Evolutionary conservation across 805 yeast genomes (phyloP).

Genomic region (Metschnikowia chrysomelidarum): DNA sequence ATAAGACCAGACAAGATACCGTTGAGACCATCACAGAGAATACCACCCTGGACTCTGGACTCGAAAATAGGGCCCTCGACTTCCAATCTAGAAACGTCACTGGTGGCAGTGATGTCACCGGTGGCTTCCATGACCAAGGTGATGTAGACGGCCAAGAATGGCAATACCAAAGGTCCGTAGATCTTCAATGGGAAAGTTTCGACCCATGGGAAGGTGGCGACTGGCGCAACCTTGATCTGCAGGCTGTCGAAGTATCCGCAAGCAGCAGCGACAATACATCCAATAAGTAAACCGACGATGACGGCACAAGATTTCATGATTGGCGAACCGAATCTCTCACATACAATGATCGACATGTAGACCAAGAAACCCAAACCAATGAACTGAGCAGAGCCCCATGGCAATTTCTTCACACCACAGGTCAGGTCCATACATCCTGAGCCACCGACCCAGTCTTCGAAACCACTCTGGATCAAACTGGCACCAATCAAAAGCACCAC

Average conservation of each 20-base stretch:
- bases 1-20: slow-evolving; percentile 73
- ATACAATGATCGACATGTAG: slow-evolving; percentile 64
- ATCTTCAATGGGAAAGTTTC: slow-evolving; percentile 74
- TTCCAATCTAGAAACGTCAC: slow-evolving; percentile 83
- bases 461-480: slow-evolving; percentile 65
- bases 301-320: slow-evolving; percentile 94
- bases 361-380: slow-evolving; percentile 87
- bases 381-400: slow-evolving; percentile 86
- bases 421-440: slow-evolving; percentile 51
- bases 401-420: slow-evolving; percentile 27
- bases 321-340: slow-evolving; percentile 90
- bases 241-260: slow-evolving; percentile 70
- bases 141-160: slow-evolving; percentile 78
- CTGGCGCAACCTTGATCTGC: slow-evolving; percentile 69
- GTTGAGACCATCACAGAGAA: slow-evolving; percentile 83
- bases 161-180: slow-evolving; percentile 84
- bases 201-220: slow-evolving; percentile 83
- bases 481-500: slow-evolving; percentile 85
- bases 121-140: slow-evolving; percentile 90
- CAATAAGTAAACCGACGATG: slow-evolving; percentile 76
- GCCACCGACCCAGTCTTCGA: slow-evolving; percentile 88
- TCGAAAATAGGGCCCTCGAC: slow-evolving; percentile 82
- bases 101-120: slow-evolving; percentile 93
- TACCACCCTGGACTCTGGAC: slow-evolving; percentile 89
- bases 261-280: slow-evolving; percentile 92